These are phyloP conservation scores for Chytriomyces sp. DNA, from an alignment of 192 early-diverging fungal species.

Conservation along the genomic window DNA sequence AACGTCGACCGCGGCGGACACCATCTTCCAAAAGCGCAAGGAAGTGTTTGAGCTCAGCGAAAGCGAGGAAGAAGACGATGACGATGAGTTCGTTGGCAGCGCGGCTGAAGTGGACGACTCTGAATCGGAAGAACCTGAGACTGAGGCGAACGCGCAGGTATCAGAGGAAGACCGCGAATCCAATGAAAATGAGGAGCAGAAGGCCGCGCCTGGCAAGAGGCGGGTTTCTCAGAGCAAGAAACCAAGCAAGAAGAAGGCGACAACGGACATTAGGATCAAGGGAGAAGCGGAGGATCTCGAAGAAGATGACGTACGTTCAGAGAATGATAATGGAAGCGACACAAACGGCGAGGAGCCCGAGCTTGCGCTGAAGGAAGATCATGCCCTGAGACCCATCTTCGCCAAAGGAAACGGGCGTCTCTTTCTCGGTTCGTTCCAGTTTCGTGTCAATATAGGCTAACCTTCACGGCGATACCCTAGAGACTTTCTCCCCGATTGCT, in stretches of 20 bases:
- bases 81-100: neutral
- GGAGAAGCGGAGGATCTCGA: neutral
- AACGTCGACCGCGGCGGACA: too few species aligned
- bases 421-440: conserved; percentile 54
- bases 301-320: neutral
- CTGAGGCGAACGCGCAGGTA: neutral
- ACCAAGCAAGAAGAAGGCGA: neutral
- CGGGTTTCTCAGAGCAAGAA: neutral
- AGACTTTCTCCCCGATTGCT: conserved; percentile 95
- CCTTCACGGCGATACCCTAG: conserved; percentile 28
- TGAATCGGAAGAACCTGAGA: neutral
- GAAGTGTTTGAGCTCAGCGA: neutral
- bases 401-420: conserved; percentile 83
- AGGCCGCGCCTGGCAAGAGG: neutral
- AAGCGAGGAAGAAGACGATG: neutral
- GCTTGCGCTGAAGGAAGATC: conserved; percentile 78
- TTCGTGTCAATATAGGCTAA: neutral
- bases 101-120: neutral
- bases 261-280: neutral
- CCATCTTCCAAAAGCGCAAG: too few species aligned
- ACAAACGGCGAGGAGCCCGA: neutral
- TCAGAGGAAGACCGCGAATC: neutral
- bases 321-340: neutral
- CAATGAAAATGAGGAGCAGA: neutral
- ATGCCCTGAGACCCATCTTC: conserved; percentile 86